These are phyloP conservation scores for Candida wancherniae DNA, from an alignment of 805 yeast genomes.

Conservation along the genomic window DNA sequence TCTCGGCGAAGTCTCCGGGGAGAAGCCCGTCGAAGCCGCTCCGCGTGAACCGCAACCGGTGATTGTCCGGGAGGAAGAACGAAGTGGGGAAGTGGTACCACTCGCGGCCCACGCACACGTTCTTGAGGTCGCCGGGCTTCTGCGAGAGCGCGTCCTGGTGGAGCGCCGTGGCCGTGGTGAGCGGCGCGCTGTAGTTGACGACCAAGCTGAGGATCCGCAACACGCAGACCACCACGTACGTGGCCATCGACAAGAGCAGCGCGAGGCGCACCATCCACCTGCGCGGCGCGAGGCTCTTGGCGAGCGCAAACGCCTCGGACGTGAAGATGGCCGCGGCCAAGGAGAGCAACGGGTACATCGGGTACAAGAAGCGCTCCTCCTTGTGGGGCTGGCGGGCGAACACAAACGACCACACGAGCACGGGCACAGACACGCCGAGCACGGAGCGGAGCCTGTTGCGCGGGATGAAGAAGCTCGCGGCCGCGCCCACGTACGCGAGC, in stretches of 20 bases:
- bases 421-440: slow-evolving; percentile 34
- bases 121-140: slow-evolving; percentile 22
- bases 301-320: slow-evolving; percentile 11
- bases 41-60: slow-evolving; percentile 60
- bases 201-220: slow-evolving; percentile 59
- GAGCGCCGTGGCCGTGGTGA: slow-evolving; percentile 50
- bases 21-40: slow-evolving; percentile 83
- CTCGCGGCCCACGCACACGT: slow-evolving; percentile 88
- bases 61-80: slow-evolving; percentile 64
- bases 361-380: slow-evolving; percentile 88
- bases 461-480: slow-evolving; percentile 20
- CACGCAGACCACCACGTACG: slow-evolving; percentile 29
- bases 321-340: slow-evolving; percentile 56
- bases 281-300: slow-evolving; percentile 1
- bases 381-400: slow-evolving; percentile 82
- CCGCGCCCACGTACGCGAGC: slow-evolving; percentile 37
- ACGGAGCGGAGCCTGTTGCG: slow-evolving; percentile 7
- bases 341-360: slow-evolving; percentile 68
- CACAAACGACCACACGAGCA: slow-evolving; percentile 60
- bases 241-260: slow-evolving; percentile 21
- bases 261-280: slow-evolving; percentile 8
- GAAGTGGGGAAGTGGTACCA: slow-evolving; percentile 94
- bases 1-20: slow-evolving; percentile 79
- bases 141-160: slow-evolving; percentile 10
- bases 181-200: slow-evolving; percentile 69